Evolutionary conservation across 1,284 basidiomycete genomes (phyloP).

Genomic region (Termitomyces sp.): DNA sequence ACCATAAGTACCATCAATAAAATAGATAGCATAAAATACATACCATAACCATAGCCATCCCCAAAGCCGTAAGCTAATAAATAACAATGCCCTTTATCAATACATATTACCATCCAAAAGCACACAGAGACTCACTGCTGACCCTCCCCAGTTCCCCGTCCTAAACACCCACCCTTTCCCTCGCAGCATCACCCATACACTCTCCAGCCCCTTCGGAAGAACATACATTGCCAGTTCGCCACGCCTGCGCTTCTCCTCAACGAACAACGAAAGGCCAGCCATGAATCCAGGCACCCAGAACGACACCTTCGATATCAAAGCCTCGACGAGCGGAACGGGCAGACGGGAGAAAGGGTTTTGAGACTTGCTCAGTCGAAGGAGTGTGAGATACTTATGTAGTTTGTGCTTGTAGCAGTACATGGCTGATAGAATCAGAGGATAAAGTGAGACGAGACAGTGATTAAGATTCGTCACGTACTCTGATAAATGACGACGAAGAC

Average conservation of each 20-base stretch:
- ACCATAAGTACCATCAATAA: slow-evolving; percentile 3
- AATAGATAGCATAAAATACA: slow-evolving; percentile 17
- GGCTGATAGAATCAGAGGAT: slow-evolving; percentile 32
- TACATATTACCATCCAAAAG: neutral
- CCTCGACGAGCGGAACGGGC: slow-evolving; percentile 47
- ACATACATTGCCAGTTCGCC: slow-evolving; percentile 94
- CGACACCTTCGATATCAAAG: slow-evolving; percentile 64
- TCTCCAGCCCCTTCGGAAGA: slow-evolving; percentile 87
- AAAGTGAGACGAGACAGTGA: neutral
- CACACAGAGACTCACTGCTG: slow-evolving; percentile 41
- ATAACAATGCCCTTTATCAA: neutral
- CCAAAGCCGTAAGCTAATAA: slow-evolving; percentile 55
- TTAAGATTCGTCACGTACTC: slow-evolving; percentile 36
- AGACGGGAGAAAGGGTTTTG: slow-evolving; percentile 23
- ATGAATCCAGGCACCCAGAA: slow-evolving; percentile 77
- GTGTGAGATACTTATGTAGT: slow-evolving; percentile 44
- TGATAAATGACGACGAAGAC: slow-evolving; percentile 86
- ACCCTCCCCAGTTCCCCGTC: slow-evolving; percentile 67
- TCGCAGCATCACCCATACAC: slow-evolving; percentile 77
- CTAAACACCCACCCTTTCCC: slow-evolving; percentile 76
- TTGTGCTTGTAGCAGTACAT: slow-evolving; percentile 75
- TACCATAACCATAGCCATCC: slow-evolving; percentile 92
- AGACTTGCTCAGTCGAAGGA: slow-evolving; percentile 26
- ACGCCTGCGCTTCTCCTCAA: slow-evolving; percentile 81
- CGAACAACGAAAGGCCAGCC: slow-evolving; percentile 75